Evolutionary conservation across 169 alveolate species (phyloP).

Genomic region (Fabrea salina): DNA sequence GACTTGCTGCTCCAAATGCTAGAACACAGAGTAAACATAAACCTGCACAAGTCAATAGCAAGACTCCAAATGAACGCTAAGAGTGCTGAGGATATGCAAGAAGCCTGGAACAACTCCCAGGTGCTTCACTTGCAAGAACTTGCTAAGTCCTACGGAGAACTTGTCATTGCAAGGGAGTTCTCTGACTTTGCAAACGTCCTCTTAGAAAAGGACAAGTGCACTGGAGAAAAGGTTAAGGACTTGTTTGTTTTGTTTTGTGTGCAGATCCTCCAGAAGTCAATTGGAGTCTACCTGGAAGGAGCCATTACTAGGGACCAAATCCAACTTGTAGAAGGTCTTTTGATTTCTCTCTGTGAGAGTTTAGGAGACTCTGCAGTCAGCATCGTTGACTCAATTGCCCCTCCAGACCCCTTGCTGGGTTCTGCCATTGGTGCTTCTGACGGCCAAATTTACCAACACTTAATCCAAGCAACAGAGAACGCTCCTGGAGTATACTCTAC

Average conservation of each 20-base stretch:
- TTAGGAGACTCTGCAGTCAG: not conserved
- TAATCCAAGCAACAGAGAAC: not conserved
- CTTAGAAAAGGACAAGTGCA: not conserved
- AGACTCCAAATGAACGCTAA: not conserved
- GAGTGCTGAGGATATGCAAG: not conserved
- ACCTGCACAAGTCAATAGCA: not conserved
- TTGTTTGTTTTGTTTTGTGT: not conserved
- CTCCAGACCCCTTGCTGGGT: not conserved
- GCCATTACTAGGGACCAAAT: not conserved
- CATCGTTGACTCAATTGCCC: not conserved
- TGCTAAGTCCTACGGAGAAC: not conserved
- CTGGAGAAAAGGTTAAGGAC: not conserved
- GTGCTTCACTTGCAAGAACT: not conserved
- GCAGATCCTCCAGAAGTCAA: not conserved
- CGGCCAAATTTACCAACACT: slow-evolving; percentile 7
- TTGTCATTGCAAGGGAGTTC: not conserved
- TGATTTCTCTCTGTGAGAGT: not conserved
- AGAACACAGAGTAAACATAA: not conserved
- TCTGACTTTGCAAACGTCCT: not conserved
- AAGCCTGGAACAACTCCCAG: slow-evolving; percentile 13
- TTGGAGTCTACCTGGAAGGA: not conserved
- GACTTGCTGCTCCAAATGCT: not conserved
- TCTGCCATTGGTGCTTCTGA: not conserved
- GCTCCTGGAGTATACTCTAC: not conserved
- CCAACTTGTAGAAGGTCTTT: not conserved